Conservation (phyloP, 2,329 filamentous ascomycete species). For the Paraphaeosphaeria sporulosa region DNA sequence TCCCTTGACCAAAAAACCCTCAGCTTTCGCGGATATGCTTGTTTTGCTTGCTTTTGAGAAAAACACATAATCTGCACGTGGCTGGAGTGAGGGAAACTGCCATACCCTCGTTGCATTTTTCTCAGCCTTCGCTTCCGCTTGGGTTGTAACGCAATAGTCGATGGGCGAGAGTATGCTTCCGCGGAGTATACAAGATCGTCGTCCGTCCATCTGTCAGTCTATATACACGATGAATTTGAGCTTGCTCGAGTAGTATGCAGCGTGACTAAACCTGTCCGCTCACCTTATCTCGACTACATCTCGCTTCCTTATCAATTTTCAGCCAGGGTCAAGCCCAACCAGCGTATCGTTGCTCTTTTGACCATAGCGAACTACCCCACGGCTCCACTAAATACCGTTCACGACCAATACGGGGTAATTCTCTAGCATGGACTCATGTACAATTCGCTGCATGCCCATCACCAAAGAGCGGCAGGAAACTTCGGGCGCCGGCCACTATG, state of each 20-base stretch:
- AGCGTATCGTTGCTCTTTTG: slow-evolving; percentile 23
- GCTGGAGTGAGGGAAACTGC: neutral
- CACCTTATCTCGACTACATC: slow-evolving; percentile 33
- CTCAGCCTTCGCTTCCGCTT: neutral
- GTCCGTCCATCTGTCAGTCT: neutral
- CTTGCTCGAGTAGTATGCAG: neutral
- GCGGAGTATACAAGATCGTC: neutral
- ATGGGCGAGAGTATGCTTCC: neutral
- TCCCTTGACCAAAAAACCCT: slow-evolving; percentile 16
- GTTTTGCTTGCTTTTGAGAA: slow-evolving; percentile 20
- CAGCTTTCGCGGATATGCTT: slow-evolving; percentile 16
- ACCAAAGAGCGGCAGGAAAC: slow-evolving; percentile 13
- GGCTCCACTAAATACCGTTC: slow-evolving; percentile 23
- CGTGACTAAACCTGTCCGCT: slow-evolving; percentile 29
- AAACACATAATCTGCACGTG: neutral
- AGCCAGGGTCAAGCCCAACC: slow-evolving; percentile 22
- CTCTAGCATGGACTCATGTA: slow-evolving; percentile 16
- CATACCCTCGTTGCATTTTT: no score
- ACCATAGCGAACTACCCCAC: slow-evolving; percentile 23
- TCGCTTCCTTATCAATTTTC: slow-evolving; percentile 29
- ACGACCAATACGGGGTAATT: slow-evolving; percentile 21
- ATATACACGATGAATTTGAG: neutral
- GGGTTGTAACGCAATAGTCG: neutral
- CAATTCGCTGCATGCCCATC: slow-evolving; percentile 15
- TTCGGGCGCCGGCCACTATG: slow-evolving; percentile 12